A percentile compares a stretch with the other conserved stretches of the same genome.
These are phyloP conservation scores for Microglena sp. DNA, from an alignment of 139 green algal genomes.

Conservation along the genomic window DNA sequence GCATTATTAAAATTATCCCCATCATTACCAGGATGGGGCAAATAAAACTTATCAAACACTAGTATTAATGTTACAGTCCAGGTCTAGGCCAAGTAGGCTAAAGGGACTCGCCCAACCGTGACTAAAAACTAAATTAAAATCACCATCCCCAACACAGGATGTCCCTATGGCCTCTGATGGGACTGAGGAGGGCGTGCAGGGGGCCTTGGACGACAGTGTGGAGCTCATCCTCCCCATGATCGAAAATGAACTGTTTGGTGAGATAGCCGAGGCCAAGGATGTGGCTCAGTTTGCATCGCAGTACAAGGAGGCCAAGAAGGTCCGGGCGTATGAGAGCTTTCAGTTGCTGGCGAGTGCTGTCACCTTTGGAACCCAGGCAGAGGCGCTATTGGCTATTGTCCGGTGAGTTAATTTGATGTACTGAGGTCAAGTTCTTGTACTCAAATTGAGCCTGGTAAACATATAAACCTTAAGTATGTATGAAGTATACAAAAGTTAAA, in stretches of 20 bases:
- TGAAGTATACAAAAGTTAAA: too few species aligned
- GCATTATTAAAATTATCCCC: too few species aligned
- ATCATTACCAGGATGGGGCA: too few species aligned
- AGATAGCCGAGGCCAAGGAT: slow-evolving; percentile 66
- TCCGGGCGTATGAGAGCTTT: slow-evolving; percentile 59
- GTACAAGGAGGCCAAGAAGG: slow-evolving; percentile 72
- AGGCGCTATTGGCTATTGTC: slow-evolving; percentile 29
- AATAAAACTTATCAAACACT: too few species aligned
- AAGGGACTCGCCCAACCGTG: too few species aligned
- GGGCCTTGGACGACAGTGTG: slow-evolving; percentile 44
- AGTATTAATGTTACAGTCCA: too few species aligned
- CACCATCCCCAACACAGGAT: too few species aligned
- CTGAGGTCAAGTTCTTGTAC: too few species aligned
- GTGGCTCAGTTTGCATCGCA: slow-evolving; percentile 50
- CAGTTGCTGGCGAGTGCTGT: slow-evolving; percentile 53
- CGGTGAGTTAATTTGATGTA: slow-evolving; percentile 9
- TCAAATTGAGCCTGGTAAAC: too few species aligned
- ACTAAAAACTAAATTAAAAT: too few species aligned
- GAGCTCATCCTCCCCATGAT: slow-evolving; percentile 58
- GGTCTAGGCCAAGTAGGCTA: too few species aligned
- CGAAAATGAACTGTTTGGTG: slow-evolving; percentile 69
- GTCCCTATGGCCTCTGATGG: slow-evolving; percentile 8
- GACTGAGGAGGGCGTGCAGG: slow-evolving; percentile 2
- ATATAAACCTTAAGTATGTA: too few species aligned
- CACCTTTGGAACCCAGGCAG: slow-evolving; percentile 48